Conservation (phyloP, 495 filamentous ascomycete species). For the Aspergillus nidulans region DNA sequence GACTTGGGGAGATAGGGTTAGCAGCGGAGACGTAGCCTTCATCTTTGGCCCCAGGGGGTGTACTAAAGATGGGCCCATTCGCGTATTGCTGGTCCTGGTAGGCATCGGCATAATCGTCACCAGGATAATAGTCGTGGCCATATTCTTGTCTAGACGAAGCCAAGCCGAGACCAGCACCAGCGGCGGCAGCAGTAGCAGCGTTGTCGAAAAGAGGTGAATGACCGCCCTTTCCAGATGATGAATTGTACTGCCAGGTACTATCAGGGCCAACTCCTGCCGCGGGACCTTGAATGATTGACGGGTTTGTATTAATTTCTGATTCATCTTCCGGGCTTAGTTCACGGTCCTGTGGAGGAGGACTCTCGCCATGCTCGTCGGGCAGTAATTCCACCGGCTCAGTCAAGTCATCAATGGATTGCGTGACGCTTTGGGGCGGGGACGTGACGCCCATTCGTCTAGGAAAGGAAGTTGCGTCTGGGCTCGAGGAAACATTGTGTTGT, state of each 20-base stretch:
- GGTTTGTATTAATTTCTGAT: constrained; percentile 73
- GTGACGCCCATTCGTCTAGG: constrained; percentile 46
- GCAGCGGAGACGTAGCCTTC: constrained; percentile 91
- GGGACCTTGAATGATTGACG: constrained; percentile 68
- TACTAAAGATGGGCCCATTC: constrained; percentile 34
- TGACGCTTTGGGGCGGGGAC: constrained; percentile 74
- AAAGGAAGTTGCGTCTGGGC: constrained; percentile 42
- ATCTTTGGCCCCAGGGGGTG: constrained; percentile 55
- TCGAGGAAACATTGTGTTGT: constrained; percentile 33
- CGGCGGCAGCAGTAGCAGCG: constrained; percentile 42
- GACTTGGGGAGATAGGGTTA: constrained; percentile 59
- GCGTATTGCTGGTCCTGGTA: constrained; percentile 31
- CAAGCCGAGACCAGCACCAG: constrained; percentile 28
- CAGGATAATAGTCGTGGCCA: constrained; percentile 37
- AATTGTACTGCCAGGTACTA: constrained; percentile 49
- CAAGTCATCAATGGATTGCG: constrained; percentile 56
- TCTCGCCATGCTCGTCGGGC: constrained; percentile 57
- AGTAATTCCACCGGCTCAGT: constrained; percentile 51
- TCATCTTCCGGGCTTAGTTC: constrained; percentile 40
- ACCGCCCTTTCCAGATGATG: constrained; percentile 44
- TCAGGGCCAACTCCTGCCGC: constrained; percentile 40
- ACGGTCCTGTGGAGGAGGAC: constrained; percentile 58
- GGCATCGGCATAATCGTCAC: constrained; percentile 35
- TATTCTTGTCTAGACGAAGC: constrained; percentile 29
- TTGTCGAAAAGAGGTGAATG: constrained; percentile 39